Base-by-base conservation (phyloP, 495 filamentous ascomycete species). In the Hypoxylon crocopeplum region DNA sequence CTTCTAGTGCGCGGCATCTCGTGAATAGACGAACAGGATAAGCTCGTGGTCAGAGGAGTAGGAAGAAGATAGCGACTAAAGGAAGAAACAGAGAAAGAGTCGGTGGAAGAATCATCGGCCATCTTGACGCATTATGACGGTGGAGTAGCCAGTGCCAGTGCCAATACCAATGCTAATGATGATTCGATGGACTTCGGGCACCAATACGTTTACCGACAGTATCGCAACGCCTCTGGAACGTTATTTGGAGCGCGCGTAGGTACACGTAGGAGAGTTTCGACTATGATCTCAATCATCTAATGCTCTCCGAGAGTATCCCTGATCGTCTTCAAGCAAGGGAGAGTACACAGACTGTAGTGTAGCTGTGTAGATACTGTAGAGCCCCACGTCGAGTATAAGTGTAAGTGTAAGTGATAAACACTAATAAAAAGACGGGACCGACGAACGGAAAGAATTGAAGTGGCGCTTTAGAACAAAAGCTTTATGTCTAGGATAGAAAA, bases 1-100 rank as follows among this genome's bases (percentile, higher is more conserved):
- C 76, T 76, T 32, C 71, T 70, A 36, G 75, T 72, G 6, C 73
- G 72, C 44, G 71, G 75, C 44, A 73, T 67, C 50, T 77, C 73
- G 62, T 69, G 72, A 27, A 77, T 50, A 1, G 75, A 77, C n/a
- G 70, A 59, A 32, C 49, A 69, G 27, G 70, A 72, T 0, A 69
- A 57, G 48, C 48, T 66, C 27, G 65, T 45, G 48, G 56, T 64
- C 40, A 68, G 64, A 21, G 58, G 45, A 30, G 49, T 46, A 27
- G 41, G 5, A 53, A 22, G 49, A 41, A 27, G 33, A 37, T 27
- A 47, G 25, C 21, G 60, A 34, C 11, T 19, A 27, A 59, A 25
- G 38, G 48, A 13, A 44, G 56, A 41, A 45, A 46, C 3, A 33
- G 55, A 32, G 19, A 36, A 21, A 24, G 51, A 36, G 24, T 50